Percentiles rank a stretch among this genome's conserved stretches.
phyloP scores from a whole-genome alignment of 1,139 yeast species.

The Lodderomyces parapsilosis region DNA sequence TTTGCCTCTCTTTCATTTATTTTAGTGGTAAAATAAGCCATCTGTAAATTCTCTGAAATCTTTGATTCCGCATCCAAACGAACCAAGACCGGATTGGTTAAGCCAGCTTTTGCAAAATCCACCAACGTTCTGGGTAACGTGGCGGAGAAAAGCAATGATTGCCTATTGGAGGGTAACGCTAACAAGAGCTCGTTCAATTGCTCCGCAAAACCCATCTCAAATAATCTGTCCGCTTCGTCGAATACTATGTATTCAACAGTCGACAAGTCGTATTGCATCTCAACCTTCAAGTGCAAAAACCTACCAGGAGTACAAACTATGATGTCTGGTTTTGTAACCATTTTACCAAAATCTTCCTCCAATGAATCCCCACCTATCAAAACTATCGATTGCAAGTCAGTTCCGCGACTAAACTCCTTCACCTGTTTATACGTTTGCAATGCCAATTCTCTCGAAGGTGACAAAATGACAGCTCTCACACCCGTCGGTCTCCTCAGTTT shows the following conservation, averaged over 20 bases:
- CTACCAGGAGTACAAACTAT: conserved; percentile 98
- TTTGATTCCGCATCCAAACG: conserved; percentile 91
- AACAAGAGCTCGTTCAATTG: conserved; percentile 89
- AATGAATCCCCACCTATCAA: conserved; percentile 96
- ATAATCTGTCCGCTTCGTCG: conserved; percentile 97
- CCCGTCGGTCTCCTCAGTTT: conserved; percentile 78
- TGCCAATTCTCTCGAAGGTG: conserved; percentile 90
- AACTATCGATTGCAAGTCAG: conserved; percentile 76
- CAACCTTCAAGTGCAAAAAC: conserved; percentile 90
- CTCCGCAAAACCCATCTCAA: conserved; percentile 96
- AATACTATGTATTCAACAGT: conserved; percentile 88
- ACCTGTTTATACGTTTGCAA: conserved; percentile 87
- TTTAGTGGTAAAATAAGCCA: conserved; percentile 82
- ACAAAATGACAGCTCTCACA: conserved; percentile 79
- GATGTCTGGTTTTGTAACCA: conserved; percentile 94
- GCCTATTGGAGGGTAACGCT: conserved; percentile 77
- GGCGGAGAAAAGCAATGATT: conserved; percentile 89
- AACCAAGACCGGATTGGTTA: conserved; percentile 86
- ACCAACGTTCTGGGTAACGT: conserved; percentile 90
- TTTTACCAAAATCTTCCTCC: conserved; percentile 90
- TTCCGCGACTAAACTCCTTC: conserved; percentile 81
- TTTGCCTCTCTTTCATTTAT: conserved; percentile 90
- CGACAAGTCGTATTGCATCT: conserved; percentile 83
- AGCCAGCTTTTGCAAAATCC: conserved; percentile 96
- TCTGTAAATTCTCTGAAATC: conserved; percentile 84